phyloP scores from a whole-genome alignment of 352 stramenopile species.

The Globisporangium emineosum region DNA sequence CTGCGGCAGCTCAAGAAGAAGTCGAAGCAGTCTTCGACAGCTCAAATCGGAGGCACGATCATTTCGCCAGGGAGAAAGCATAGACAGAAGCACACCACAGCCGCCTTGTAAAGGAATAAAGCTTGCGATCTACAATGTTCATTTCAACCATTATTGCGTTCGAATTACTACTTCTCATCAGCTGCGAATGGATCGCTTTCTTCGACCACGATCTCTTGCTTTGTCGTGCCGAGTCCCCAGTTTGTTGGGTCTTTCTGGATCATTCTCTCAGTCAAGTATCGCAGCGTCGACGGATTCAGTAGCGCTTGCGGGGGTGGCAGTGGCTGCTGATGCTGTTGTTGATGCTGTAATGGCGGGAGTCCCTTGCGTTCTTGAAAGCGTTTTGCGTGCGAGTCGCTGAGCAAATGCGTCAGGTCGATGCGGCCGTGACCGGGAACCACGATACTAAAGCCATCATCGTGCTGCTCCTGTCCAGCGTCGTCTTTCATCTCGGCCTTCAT shows the following conservation, averaged over 20 bases:
- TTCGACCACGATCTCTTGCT: constrained; percentile 38
- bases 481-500: constrained; percentile 30
- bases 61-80: not conserved
- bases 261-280: constrained; percentile 54
- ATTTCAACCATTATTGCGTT: not conserved
- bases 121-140: no score
- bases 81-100: constrained; percentile 4
- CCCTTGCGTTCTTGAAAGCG: constrained; percentile 37
- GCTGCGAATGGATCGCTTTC: constrained; percentile 16
- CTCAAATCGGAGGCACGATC: constrained; percentile 12
- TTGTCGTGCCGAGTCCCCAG: constrained; percentile 16
- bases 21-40: not conserved
- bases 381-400: constrained; percentile 46
- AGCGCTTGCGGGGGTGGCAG: constrained; percentile 29
- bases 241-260: constrained; percentile 36
- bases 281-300: constrained; percentile 53
- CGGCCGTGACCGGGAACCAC: constrained; percentile 41
- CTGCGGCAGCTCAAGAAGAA: constrained; percentile 40
- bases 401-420: constrained; percentile 46
- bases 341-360: constrained; percentile 7
- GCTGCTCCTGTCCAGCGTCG: not conserved
- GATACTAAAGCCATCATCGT: constrained; percentile 22
- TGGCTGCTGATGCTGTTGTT: constrained; percentile 13
- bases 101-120: not conserved
- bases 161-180: constrained; percentile 33